Conservation (phyloP, 768 basidiomycete species). For the Hypsizygus marmoreus region DNA sequence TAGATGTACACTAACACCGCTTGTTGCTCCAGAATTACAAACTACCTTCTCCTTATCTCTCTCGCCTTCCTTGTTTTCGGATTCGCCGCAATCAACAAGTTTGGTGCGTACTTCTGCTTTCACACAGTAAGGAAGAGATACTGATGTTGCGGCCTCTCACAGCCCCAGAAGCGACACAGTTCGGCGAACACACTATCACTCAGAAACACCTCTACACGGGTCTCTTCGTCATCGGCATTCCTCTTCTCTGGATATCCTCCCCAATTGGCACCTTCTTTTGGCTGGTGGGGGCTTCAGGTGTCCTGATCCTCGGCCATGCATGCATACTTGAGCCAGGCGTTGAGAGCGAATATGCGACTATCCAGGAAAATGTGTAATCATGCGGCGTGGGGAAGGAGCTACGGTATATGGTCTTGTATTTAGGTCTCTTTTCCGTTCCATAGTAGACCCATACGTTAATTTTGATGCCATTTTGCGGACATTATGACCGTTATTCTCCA, state of each 20-base stretch:
- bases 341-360: constrained; percentile 86
- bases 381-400: background rate
- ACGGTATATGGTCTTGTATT: background rate
- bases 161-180: constrained; percentile 86
- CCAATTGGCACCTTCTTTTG: constrained; percentile 89
- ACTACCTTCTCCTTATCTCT: constrained; percentile 79
- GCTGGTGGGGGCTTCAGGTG: constrained; percentile 85
- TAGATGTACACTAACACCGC: background rate
- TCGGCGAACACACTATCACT: constrained; percentile 80
- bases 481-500: no score
- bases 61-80: constrained; percentile 90
- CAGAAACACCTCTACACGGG: constrained; percentile 87
- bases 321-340: constrained; percentile 90
- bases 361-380: constrained; percentile 53
- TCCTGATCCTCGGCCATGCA: constrained; percentile 87
- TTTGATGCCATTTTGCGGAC: no score
- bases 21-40: constrained; percentile 62
- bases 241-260: constrained; percentile 78
- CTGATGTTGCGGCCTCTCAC: constrained; percentile 2
- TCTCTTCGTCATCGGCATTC: constrained; percentile 91
- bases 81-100: constrained; percentile 86
- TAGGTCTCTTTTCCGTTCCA: no score
- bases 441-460: no score
- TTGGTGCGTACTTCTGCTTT: constrained; percentile 54
- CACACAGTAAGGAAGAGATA: background rate